These are phyloP conservation scores for Colletotrichum lentis DNA, from an alignment of 2,329 filamentous ascomycete species.

Conservation along the genomic window DNA sequence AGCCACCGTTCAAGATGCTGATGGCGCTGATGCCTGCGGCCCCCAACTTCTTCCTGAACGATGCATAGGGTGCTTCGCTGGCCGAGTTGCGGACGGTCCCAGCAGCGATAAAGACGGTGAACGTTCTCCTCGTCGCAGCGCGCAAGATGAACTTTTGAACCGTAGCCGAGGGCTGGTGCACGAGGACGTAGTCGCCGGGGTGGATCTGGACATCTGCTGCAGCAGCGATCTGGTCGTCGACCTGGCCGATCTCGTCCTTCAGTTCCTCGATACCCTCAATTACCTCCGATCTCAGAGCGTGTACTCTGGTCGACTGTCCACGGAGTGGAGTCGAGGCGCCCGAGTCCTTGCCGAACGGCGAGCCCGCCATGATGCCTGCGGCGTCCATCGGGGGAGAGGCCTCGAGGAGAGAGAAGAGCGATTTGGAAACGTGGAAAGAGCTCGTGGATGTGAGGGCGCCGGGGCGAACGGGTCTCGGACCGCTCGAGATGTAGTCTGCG, in stretches of 20 bases:
- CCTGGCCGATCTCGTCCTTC: slow-evolving; percentile 91
- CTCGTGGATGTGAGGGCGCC: slow-evolving; percentile 68
- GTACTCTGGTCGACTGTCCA: slow-evolving; percentile 56
- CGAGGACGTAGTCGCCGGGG: slow-evolving; percentile 89
- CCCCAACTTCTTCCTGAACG: slow-evolving; percentile 79
- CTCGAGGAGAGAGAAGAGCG: slow-evolving; percentile 88
- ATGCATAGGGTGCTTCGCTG: slow-evolving; percentile 54
- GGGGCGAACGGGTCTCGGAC: slow-evolving; percentile 56
- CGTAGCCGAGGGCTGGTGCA: slow-evolving; percentile 84
- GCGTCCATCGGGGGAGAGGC: slow-evolving; percentile 65
- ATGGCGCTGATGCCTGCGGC: slow-evolving; percentile 83
- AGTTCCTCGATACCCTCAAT: slow-evolving; percentile 95
- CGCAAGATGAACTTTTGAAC: slow-evolving; percentile 90
- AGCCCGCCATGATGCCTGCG: slow-evolving; percentile 49
- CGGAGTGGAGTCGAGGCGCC: slow-evolving; percentile 60
- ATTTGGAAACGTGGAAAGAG: slow-evolving; percentile 73
- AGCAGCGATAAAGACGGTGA: slow-evolving; percentile 87
- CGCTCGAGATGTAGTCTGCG: slow-evolving; percentile 38
- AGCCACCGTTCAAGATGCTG: slow-evolving; percentile 81
- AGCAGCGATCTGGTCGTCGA: slow-evolving; percentile 90
- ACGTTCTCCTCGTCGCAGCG: slow-evolving; percentile 87
- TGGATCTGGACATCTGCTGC: slow-evolving; percentile 93
- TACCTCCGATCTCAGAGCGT: slow-evolving; percentile 87
- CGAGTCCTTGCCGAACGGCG: slow-evolving; percentile 56
- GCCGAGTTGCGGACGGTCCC: slow-evolving; percentile 56